phyloP scores from a whole-genome alignment of 108 stramenopile species.

The Fistulifera pelliculosa region DNA sequence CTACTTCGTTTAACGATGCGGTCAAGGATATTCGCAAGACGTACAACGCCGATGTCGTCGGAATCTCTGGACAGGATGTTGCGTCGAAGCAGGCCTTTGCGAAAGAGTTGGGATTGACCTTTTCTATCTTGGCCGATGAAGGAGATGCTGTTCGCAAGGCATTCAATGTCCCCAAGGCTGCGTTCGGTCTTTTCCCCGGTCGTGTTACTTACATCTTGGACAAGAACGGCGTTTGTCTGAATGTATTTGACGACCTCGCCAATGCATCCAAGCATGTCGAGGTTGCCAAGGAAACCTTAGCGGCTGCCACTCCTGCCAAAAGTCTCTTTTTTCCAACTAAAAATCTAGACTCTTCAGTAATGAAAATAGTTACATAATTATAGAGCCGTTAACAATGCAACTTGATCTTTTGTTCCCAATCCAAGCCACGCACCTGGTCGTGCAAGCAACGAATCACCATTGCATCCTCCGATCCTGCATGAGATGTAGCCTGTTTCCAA shows the following conservation, averaged over 20 bases:
- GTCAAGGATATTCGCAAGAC: constrained; percentile 60
- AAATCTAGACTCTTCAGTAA: too few relatives aligned
- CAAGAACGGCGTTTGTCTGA: constrained; percentile 50
- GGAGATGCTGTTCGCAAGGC: constrained; percentile 53
- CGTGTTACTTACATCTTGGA: constrained; percentile 77
- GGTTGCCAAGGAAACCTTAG: constrained; percentile 52
- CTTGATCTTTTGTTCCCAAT: constrained; percentile 23
- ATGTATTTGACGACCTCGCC: constrained; percentile 51
- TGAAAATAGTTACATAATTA: too few relatives aligned
- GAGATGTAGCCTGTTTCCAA: constrained; percentile 39
- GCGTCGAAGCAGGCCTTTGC: constrained; percentile 75
- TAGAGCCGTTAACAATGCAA: constrained; percentile 2
- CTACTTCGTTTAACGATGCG: constrained; percentile 51
- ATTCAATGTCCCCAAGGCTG: constrained; percentile 61
- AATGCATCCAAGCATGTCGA: constrained; percentile 70
- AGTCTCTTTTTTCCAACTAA: too few relatives aligned
- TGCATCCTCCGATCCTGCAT: constrained; percentile 32
- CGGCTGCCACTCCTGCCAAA: constrained; percentile 24
- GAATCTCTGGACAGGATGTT: constrained; percentile 68
- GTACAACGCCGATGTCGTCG: constrained; percentile 71
- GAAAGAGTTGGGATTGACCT: constrained; percentile 54
- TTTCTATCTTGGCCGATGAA: constrained; percentile 73
- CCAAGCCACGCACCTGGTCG: constrained; percentile 36
- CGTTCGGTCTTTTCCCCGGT: constrained; percentile 66
- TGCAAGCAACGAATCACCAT: constrained; percentile 29